Evolutionary conservation across 345 rosid species (phyloP).

Genomic region (Populus euphratica): DNA sequence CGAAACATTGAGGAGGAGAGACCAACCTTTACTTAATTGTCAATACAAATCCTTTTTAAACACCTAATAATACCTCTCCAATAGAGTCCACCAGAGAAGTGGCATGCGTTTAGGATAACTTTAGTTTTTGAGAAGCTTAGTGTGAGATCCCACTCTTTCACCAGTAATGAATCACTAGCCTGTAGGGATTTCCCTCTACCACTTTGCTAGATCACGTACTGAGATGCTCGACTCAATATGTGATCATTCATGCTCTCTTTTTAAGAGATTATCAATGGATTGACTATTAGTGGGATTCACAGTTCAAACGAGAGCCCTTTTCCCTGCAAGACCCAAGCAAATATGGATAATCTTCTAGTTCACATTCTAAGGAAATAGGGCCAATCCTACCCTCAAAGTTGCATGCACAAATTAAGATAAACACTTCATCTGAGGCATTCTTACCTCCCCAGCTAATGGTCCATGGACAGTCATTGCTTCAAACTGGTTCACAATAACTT

Average conservation of each 20-base stretch:
- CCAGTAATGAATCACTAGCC: background rate
- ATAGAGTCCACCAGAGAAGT: background rate
- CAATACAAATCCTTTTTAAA: background rate
- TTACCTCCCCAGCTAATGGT: background rate
- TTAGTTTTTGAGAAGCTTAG: background rate
- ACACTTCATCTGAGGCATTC: background rate
- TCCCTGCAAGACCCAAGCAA: background rate
- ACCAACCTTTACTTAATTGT: background rate
- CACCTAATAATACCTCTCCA: background rate
- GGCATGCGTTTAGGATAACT: background rate
- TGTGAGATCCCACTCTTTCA: background rate
- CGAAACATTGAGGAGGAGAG: background rate
- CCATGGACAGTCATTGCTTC: background rate
- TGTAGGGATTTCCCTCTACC: background rate
- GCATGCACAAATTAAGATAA: background rate
- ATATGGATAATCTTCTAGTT: background rate
- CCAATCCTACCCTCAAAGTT: background rate
- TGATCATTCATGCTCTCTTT: background rate
- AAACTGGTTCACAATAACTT: background rate
- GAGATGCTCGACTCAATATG: background rate
- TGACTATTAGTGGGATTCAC: background rate
- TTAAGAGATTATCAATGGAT: background rate
- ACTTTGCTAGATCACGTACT: background rate
- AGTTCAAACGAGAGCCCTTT: background rate
- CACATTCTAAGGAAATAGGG: background rate